Percentiles rank a stretch among this genome's conserved stretches.
Conservation (phyloP, 306 rosid genomes). For the Canavalia ensiformis region DNA sequence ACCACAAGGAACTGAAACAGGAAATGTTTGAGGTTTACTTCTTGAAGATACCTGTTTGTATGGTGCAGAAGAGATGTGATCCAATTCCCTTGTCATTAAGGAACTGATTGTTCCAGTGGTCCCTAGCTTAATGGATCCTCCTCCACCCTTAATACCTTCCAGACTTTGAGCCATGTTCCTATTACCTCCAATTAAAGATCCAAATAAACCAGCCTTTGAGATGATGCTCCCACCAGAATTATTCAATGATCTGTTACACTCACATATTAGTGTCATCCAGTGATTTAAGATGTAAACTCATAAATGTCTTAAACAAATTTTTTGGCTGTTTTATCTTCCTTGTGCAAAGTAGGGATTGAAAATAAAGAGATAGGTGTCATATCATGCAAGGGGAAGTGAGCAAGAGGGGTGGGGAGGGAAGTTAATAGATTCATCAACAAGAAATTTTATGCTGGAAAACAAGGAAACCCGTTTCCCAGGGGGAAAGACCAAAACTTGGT, state of each 20-base stretch:
- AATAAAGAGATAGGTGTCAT: neutral
- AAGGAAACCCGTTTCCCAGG: slow-evolving; percentile 20
- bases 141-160: slow-evolving; percentile 78
- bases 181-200: slow-evolving; percentile 43
- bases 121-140: slow-evolving; percentile 88
- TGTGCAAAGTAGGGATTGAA: slow-evolving; percentile 14
- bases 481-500: slow-evolving; percentile 2
- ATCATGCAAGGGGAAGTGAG: neutral
- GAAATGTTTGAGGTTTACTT: slow-evolving; percentile 58
- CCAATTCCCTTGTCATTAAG: slow-evolving; percentile 88
- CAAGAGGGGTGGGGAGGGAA: neutral
- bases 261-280: slow-evolving; percentile 48
- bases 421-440: slow-evolving; percentile 4
- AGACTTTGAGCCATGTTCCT: slow-evolving; percentile 74
- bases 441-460: slow-evolving; percentile 8
- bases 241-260: slow-evolving; percentile 54
- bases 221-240: slow-evolving; percentile 45
- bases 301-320: slow-evolving; percentile 29
- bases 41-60: slow-evolving; percentile 62
- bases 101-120: slow-evolving; percentile 85
- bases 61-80: slow-evolving; percentile 65
- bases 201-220: slow-evolving; percentile 41
- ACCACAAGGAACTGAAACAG: slow-evolving; percentile 59
- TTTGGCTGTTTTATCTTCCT: neutral
- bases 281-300: slow-evolving; percentile 42